Conservation (phyloP, 768 basidiomycete genomes). For the Pleurotus tuoliensis region DNA sequence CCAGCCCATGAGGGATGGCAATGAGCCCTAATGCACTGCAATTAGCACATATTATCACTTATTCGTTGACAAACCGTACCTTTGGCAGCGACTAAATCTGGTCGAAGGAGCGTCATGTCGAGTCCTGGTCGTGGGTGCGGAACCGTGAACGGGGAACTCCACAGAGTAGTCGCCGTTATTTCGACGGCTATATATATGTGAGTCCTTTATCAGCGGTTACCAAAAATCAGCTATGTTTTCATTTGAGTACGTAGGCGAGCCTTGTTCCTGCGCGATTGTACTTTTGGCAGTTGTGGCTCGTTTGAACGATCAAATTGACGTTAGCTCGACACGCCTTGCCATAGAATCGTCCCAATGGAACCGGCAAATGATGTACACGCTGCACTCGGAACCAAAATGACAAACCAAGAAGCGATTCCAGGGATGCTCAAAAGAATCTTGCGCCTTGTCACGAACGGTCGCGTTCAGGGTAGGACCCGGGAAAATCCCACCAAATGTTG, state of each 20-base stretch:
- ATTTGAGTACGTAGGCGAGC: neutral
- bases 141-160: neutral
- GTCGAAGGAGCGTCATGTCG: neutral
- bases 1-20: neutral
- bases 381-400: too few relatives aligned
- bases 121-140: neutral
- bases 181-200: neutral
- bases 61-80: neutral
- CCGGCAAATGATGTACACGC: too few relatives aligned
- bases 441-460: too few relatives aligned
- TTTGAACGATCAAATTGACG: neutral
- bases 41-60: neutral
- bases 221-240: neutral
- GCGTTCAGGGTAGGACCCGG: too few relatives aligned
- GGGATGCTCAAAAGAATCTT: too few relatives aligned
- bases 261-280: neutral
- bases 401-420: too few relatives aligned
- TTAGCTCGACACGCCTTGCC: neutral
- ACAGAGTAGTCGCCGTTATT: too few relatives aligned
- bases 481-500: too few relatives aligned
- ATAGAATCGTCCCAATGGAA: too few relatives aligned
- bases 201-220: neutral
- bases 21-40: neutral
- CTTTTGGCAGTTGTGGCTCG: neutral
- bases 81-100: neutral